These are phyloP conservation scores for Shiraia bambusicola DNA, from an alignment of 2,329 filamentous ascomycete genomes.

Conservation along the genomic window DNA sequence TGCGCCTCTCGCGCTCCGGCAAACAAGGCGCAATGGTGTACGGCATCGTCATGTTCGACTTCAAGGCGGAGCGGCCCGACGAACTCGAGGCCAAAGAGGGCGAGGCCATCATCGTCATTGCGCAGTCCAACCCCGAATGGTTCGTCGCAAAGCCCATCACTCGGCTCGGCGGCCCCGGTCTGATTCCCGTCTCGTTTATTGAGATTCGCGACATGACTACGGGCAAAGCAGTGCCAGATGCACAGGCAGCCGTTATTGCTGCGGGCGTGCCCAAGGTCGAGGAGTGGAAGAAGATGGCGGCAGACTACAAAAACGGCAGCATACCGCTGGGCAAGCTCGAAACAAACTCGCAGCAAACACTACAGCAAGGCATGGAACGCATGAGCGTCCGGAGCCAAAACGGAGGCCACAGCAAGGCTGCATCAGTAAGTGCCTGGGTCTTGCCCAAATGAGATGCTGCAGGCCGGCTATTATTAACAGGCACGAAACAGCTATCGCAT, in stretches of 20 bases:
- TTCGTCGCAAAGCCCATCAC: constrained; percentile 99
- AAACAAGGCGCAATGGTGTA: constrained; percentile 86
- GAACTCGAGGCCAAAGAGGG: constrained; percentile 93
- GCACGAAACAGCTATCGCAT: constrained; percentile 27
- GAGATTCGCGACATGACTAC: constrained; percentile 94
- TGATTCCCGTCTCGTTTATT: constrained; percentile 96
- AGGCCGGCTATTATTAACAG: constrained; percentile 16
- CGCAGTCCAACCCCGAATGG: constrained; percentile 98
- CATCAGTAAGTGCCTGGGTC: constrained; percentile 30
- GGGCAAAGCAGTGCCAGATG: constrained; percentile 77
- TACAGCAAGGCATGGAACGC: constrained; percentile 65
- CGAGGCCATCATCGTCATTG: constrained; percentile 97
- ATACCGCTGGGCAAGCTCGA: constrained; percentile 94
- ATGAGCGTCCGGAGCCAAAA: constrained; percentile 64
- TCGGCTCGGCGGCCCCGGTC: constrained; percentile 86
- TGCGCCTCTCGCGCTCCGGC: constrained; percentile 46
- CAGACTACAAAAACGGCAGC: constrained; percentile 98
- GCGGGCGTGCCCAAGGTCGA: constrained; percentile 94
- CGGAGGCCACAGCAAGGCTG: constrained; percentile 29
- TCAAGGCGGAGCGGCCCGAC: constrained; percentile 90
- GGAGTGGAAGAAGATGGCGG: constrained; percentile 99
- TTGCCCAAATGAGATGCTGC: constrained; percentile 7
- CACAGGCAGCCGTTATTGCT: constrained; percentile 79
- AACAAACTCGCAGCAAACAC: constrained; percentile 49
- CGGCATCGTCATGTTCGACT: constrained; percentile 95